Conservation (phyloP, 164 flowering plant genomes). For the Magnolia changhungtana region DNA sequence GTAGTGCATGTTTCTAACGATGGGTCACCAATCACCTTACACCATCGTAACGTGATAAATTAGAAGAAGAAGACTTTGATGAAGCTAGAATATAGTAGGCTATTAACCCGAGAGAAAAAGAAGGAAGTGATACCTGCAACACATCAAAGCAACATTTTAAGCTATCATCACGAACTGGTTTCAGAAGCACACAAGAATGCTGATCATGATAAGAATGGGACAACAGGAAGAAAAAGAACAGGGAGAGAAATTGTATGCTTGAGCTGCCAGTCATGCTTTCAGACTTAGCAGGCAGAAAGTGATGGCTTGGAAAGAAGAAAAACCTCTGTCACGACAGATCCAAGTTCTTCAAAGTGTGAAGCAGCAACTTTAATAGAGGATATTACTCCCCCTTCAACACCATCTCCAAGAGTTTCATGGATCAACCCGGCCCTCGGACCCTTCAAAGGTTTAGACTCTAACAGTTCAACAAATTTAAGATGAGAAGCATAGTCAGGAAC, state of each 20-base stretch:
- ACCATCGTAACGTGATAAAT: slow-evolving; percentile 95
- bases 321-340: slow-evolving; percentile 81
- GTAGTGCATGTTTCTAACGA: background rate
- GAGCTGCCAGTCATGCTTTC: background rate
- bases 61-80: slow-evolving; percentile 91
- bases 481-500: slow-evolving; percentile 70
- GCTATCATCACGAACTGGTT: background rate
- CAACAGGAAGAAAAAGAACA: background rate
- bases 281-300: background rate
- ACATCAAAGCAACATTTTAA: slow-evolving; percentile 11
- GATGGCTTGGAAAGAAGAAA: slow-evolving; percentile 2
- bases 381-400: slow-evolving; percentile 65
- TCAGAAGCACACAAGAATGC: background rate
- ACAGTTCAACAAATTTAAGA: slow-evolving; percentile 29
- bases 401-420: slow-evolving; percentile 76
- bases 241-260: background rate
- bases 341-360: slow-evolving; percentile 75
- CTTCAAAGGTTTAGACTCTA: slow-evolving; percentile 72
- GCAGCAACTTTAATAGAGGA: slow-evolving; percentile 71
- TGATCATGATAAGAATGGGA: background rate
- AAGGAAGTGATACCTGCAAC: slow-evolving; percentile 82
- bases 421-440: slow-evolving; percentile 86
- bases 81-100: slow-evolving; percentile 93
- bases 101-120: slow-evolving; percentile 94
- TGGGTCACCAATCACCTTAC: slow-evolving; percentile 53